A percentile compares a stretch with the other conserved stretches of the same genome.
Evolutionary conservation across 2,329 filamentous ascomycete species (phyloP).

Genomic region (Paecilomyces dactylethromorphus): DNA sequence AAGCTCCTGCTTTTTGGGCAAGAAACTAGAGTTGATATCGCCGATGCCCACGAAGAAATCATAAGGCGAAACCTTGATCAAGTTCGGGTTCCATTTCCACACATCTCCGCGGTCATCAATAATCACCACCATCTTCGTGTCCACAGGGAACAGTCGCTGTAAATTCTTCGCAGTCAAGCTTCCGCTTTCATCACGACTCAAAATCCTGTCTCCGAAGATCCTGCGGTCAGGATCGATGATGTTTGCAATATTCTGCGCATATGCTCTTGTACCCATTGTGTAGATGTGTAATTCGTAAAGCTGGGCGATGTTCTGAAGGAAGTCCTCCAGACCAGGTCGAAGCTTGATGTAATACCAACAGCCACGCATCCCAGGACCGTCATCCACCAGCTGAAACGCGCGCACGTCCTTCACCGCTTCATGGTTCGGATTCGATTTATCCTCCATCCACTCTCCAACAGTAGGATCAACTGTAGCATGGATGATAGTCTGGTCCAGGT

Average conservation of each 20-base stretch:
- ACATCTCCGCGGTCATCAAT: conserved; percentile 97
- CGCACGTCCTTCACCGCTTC: conserved; percentile 82
- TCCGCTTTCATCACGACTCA: conserved; percentile 94
- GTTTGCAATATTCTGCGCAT: conserved; percentile 82
- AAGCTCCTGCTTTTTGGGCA: conserved; percentile 65
- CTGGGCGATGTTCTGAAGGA: conserved; percentile 68
- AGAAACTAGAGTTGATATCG: conserved; percentile 96
- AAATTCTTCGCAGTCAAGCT: conserved; percentile 87
- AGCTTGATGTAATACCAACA: conserved; percentile 99
- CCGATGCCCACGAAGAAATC: conserved; percentile 98
- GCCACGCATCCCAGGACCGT: conserved; percentile 66
- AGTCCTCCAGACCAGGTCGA: conserved; percentile 75
- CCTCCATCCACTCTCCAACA: conserved; percentile 88
- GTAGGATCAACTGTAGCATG: conserved; percentile 97
- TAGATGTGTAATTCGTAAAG: conserved; percentile 96
- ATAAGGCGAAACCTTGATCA: conserved; percentile 91
- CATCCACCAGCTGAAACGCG: conserved; percentile 82
- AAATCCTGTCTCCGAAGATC: conserved; percentile 88
- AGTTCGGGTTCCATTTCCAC: conserved; percentile 86
- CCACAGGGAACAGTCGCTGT: conserved; percentile 86
- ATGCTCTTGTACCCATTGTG: conserved; percentile 98
- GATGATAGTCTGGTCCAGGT: conserved; percentile 97
- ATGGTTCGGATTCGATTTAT: conserved; percentile 83
- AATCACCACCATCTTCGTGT: conserved; percentile 98
- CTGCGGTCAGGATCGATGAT: conserved; percentile 87